Base-by-base conservation (phyloP, 306 rosid species). In the Cucurbita argyrosperma region DNA sequence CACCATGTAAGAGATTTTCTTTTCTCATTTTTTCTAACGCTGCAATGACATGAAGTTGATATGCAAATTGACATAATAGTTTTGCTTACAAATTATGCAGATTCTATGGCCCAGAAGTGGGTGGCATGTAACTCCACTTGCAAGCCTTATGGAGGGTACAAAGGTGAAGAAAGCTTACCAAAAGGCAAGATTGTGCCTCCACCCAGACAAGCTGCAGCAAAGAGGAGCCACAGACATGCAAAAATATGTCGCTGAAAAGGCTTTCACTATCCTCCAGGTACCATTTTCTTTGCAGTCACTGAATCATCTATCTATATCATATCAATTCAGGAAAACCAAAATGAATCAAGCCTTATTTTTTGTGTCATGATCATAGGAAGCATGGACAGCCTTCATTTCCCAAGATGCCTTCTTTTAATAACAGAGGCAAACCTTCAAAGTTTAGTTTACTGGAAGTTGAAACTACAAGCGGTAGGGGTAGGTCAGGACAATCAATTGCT, bases 131-230 rank as follows among this genome's bases (percentile, higher is more conserved):
- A 78, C 89, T 40, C 87, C 96, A 40, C 77, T 89, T 51, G 71
- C 83, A 66, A 84, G 64, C 82, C 83, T 90, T 50, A 80, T 76
- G 75, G 90, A 88, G 76, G 87, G 88, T 71, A 80, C 92, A 70
- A 84, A 86, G 19, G 94, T 89, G 71, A 94, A 89, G 76, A 89
- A 85, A 77, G 96, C 92, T 67, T 90, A 89, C 57, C 97, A 90
- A 84, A 90, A 89, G 83, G 96, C 97, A 79, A 90, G 94, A 78
- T 80, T 94, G 61, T 89, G 97, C 75, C 88, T 90, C 76, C 96
- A 89, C 79, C 97, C 97, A 35, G 92, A 94, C 83, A 94, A 90
- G 80, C 90, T 94, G 56, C 98, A 90, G 71, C 98, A 94, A 75
- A 88, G 88, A 89, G 87, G 96, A 76, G 98, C 91, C 56, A 89